phyloP scores from a whole-genome alignment of 2,329 filamentous ascomycete species.

The Colletotrichum abscissum region DNA sequence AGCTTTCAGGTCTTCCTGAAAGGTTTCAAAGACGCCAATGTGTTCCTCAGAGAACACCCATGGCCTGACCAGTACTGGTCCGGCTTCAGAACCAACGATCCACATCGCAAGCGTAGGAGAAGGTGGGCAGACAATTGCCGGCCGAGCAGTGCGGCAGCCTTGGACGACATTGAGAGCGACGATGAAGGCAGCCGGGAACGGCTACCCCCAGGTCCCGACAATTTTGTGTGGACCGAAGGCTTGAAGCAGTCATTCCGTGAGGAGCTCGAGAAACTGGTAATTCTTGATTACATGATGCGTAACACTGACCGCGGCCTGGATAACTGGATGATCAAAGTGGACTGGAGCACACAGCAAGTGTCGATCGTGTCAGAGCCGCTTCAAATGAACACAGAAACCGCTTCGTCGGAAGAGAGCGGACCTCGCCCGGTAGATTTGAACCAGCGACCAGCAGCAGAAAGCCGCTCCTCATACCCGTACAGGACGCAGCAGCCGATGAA shows the following conservation, averaged over 20 bases:
- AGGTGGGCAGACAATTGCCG: conserved; percentile 45
- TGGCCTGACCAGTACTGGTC: conserved; percentile 91
- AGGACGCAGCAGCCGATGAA: conserved; percentile 87
- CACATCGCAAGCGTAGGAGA: conserved; percentile 75
- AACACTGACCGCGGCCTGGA: conserved; percentile 97
- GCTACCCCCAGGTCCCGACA: conserved; percentile 55
- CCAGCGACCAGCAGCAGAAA: conserved; percentile 53
- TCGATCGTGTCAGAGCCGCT: conserved; percentile 87
- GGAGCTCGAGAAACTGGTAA: conserved; percentile 95
- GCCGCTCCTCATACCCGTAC: conserved; percentile 72
- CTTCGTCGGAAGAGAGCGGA: conserved; percentile 59
- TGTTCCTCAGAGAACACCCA: conserved; percentile 93
- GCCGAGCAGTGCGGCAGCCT: conserved; percentile 38
- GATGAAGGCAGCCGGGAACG: conserved; percentile 55
- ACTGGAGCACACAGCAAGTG: conserved; percentile 84
- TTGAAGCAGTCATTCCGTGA: conserved; percentile 94
- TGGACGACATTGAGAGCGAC: conserved; percentile 61
- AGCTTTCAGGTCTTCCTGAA: conserved; percentile 98
- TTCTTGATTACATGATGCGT: conserved; percentile 98
- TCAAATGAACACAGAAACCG: conserved; percentile 70
- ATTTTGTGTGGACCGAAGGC: conserved; percentile 87
- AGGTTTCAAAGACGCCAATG: conserved; percentile 95
- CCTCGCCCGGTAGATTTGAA: conserved; percentile 70
- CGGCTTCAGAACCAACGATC: conserved; percentile 76
- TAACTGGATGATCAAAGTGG: conserved; percentile 99